phyloP scores from a whole-genome alignment of 768 basidiomycete species.

The Trametes cinnabarina region DNA sequence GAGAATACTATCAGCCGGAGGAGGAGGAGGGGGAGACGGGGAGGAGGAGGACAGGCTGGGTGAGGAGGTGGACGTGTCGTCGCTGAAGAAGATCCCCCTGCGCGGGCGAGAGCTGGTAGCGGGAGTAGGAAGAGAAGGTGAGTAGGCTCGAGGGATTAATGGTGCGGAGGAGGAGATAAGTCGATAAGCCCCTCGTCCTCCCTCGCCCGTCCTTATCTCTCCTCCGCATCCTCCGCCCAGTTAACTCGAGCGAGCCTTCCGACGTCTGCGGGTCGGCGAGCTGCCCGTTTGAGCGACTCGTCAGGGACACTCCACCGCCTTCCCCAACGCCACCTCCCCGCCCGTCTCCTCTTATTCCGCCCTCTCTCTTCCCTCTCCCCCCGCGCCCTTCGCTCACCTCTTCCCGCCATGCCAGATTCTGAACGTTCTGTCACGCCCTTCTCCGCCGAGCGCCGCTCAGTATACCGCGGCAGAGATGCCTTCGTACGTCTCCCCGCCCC shows the following conservation, averaged over 20 bases:
- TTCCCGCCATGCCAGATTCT: slow-evolving; percentile 15
- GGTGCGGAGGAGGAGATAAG: slow-evolving; percentile 14
- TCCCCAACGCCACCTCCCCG: background rate
- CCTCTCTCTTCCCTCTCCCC: background rate
- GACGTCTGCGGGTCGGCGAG: too few species aligned
- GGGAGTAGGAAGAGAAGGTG: slow-evolving; percentile 15
- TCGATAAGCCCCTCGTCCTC: slow-evolving; percentile 4
- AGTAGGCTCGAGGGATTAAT: slow-evolving; percentile 10
- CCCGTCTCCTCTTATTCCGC: too few species aligned
- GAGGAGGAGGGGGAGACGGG: background rate
- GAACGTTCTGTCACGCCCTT: slow-evolving; percentile 12
- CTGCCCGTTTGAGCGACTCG: background rate
- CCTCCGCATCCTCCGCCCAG: too few species aligned
- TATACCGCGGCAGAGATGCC: slow-evolving; percentile 58
- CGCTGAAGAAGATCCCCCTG: slow-evolving; percentile 1
- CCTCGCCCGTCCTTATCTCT: too few species aligned
- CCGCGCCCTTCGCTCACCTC: background rate
- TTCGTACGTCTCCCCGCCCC: slow-evolving; percentile 41
- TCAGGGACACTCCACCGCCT: background rate
- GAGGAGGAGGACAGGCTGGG: background rate
- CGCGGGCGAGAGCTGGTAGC: slow-evolving; percentile 7
- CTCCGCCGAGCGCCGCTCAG: slow-evolving; percentile 35
- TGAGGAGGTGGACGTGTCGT: slow-evolving; percentile 6
- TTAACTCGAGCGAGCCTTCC: too few species aligned
- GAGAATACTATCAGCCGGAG: slow-evolving; percentile 6